These are phyloP conservation scores for Aspergillus unguis DNA, from an alignment of 2,329 filamentous ascomycete species.

Conservation along the genomic window DNA sequence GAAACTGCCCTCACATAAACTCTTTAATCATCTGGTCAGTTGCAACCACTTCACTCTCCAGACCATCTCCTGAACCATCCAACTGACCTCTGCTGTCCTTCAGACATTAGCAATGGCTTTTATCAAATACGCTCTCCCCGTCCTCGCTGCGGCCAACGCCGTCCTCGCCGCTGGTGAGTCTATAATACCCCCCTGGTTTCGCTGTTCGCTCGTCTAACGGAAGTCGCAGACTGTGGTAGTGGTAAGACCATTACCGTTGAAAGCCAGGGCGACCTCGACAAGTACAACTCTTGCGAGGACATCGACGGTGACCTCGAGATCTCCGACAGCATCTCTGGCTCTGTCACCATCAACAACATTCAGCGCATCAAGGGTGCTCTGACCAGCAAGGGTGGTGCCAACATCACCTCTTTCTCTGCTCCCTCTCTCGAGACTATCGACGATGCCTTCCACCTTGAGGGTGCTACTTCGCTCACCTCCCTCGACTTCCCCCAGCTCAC, in stretches of 20 bases:
- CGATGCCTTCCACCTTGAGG: slow-evolving; percentile 66
- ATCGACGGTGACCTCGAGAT: slow-evolving; percentile 68
- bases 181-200: background rate
- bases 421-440: slow-evolving; percentile 62
- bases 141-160: slow-evolving; percentile 52
- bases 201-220: slow-evolving; percentile 9
- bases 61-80: background rate
- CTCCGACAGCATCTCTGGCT: slow-evolving; percentile 52
- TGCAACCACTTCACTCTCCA: background rate
- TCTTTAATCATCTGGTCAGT: slow-evolving; percentile 3
- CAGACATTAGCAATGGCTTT: slow-evolving; percentile 45
- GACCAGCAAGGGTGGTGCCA: slow-evolving; percentile 51
- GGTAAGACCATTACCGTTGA: slow-evolving; percentile 46
- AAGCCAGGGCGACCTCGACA: slow-evolving; percentile 62
- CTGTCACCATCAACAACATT: slow-evolving; percentile 61
- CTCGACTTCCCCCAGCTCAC: slow-evolving; percentile 66
- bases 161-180: slow-evolving; percentile 47
- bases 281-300: slow-evolving; percentile 63
- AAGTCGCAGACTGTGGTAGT: slow-evolving; percentile 18
- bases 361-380: slow-evolving; percentile 58
- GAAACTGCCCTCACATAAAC: slow-evolving; percentile 13
- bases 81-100: background rate
- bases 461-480: slow-evolving; percentile 65
- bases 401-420: slow-evolving; percentile 63
- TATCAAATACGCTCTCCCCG: slow-evolving; percentile 55